Percentiles rank a stretch among this genome's conserved stretches.
phyloP scores from a whole-genome alignment of 2,329 filamentous ascomycete species.

The Podosphaera xanthii region DNA sequence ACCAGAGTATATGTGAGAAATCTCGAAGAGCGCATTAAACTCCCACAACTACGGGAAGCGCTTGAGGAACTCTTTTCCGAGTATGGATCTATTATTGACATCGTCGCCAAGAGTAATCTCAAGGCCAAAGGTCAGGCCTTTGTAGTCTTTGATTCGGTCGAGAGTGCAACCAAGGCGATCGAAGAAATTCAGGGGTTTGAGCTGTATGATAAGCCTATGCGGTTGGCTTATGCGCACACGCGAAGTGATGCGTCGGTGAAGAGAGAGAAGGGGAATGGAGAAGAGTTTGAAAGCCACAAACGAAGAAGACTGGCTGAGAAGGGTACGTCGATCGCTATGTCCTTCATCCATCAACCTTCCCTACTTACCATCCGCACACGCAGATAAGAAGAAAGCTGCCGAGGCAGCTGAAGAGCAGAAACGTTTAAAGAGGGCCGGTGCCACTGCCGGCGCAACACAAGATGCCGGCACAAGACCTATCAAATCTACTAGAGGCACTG shows the following conservation, averaged over 20 bases:
- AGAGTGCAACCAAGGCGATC: slow-evolving; percentile 58
- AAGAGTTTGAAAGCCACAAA: slow-evolving; percentile 79
- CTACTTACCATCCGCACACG: not conserved
- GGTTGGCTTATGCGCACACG: slow-evolving; percentile 58
- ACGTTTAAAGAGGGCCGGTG: slow-evolving; percentile 41
- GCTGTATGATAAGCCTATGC: slow-evolving; percentile 78
- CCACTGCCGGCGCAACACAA: slow-evolving; percentile 14
- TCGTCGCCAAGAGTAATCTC: slow-evolving; percentile 72
- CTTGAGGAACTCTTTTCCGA: slow-evolving; percentile 64
- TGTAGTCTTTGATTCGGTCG: slow-evolving; percentile 65
- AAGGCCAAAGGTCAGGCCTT: slow-evolving; percentile 93
- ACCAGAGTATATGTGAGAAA: slow-evolving; percentile 51
- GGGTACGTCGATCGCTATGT: slow-evolving; percentile 28
- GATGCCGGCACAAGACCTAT: slow-evolving; percentile 29
- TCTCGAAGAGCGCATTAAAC: slow-evolving; percentile 78
- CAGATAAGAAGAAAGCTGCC: slow-evolving; percentile 56
- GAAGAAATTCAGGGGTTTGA: slow-evolving; percentile 85
- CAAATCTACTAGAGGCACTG: slow-evolving; percentile 47
- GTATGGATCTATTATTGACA: slow-evolving; percentile 66
- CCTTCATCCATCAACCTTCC: not conserved
- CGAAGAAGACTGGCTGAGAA: slow-evolving; percentile 68
- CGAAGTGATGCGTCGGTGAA: slow-evolving; percentile 73
- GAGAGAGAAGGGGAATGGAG: slow-evolving; percentile 38
- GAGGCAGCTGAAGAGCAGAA: slow-evolving; percentile 61
- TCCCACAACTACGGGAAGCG: slow-evolving; percentile 49